These are phyloP conservation scores for Fusarium transvaalense DNA, from an alignment of 2,329 filamentous ascomycete genomes.

Conservation along the genomic window DNA sequence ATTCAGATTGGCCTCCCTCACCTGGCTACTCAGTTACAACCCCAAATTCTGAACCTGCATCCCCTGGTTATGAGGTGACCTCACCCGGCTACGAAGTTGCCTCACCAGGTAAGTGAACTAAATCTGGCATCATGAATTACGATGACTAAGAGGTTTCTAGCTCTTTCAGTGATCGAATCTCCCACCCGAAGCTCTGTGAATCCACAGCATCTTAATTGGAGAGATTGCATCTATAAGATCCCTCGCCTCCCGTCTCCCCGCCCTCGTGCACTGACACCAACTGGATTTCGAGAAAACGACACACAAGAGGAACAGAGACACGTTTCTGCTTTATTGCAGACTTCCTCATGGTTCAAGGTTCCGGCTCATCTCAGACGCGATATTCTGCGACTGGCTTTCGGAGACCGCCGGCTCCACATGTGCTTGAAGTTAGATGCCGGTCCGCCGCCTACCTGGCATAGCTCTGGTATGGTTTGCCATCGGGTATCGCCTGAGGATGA, in stretches of 20 bases:
- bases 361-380: background rate
- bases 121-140: background rate
- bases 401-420: slow-evolving; percentile 1
- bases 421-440: background rate
- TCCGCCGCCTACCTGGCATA: background rate
- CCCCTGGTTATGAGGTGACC: background rate
- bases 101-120: background rate
- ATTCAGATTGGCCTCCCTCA: background rate
- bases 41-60: background rate
- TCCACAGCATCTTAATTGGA: background rate
- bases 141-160: background rate
- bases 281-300: background rate
- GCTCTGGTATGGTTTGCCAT: background rate
- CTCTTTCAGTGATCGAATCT: background rate
- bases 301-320: background rate
- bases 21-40: background rate
- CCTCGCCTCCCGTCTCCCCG: background rate
- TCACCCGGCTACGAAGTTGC: background rate
- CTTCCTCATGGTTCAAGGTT: slow-evolving; percentile 1
- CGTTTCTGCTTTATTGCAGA: background rate
- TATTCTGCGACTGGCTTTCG: slow-evolving; percentile 4
- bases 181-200: too few relatives aligned
- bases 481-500: background rate
- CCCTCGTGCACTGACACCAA: background rate
- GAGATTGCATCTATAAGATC: background rate